Base-by-base conservation (phyloP, 2,329 filamentous ascomycete species). In the Magnaporthales sp. region DNA sequence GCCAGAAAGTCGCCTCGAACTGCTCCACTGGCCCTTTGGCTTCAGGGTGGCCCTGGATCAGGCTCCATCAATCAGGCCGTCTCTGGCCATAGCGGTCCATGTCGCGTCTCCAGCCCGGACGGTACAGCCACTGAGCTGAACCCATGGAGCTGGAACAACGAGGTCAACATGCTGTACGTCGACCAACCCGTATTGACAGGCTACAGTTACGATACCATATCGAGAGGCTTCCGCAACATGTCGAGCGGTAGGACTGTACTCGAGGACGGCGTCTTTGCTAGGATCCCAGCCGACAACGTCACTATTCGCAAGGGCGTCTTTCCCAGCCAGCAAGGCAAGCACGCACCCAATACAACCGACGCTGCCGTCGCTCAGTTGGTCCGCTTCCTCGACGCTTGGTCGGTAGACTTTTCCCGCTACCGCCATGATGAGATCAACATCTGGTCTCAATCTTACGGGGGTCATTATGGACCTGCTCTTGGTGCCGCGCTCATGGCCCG, bases 361-460 rank as follows among this genome's bases (percentile, higher is more conserved):
- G 80, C 80, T 30, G 84, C 85, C 4, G 85, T 85, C 22, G 76
- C 80, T 67, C 84, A 85, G 9, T 80, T 86, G 10, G 91, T 88
- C 86, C 86, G 90, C 71, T 84, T 87, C n/a, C 73, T 86, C 63
- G 84, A 87, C 72, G 80, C 81, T 1, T 91, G 88, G 80, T 86
- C 87, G 66, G 79, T 83, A 4, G 82, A 86, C 31, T 91, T 91
- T 67, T 87, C 86, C 0, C 80, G 81, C 31, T 89, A 90, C 72
- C 81, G 84, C 72, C 82, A 31, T 10, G 29, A 83, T 60, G 83
- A 88, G 68, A 82, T 86, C 67, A 80, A 81, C 4, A 77, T 87
- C 66, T 85, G 82, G 65, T 80, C 83, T 5, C 79, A 83, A 69
- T 83, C 80, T 0, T 87, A 87, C 68, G 85, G 85, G 29, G 84